Percentiles rank a stretch among this genome's conserved stretches.
Conservation (phyloP, 441 rosid species). For the Erodium trifolium region DNA sequence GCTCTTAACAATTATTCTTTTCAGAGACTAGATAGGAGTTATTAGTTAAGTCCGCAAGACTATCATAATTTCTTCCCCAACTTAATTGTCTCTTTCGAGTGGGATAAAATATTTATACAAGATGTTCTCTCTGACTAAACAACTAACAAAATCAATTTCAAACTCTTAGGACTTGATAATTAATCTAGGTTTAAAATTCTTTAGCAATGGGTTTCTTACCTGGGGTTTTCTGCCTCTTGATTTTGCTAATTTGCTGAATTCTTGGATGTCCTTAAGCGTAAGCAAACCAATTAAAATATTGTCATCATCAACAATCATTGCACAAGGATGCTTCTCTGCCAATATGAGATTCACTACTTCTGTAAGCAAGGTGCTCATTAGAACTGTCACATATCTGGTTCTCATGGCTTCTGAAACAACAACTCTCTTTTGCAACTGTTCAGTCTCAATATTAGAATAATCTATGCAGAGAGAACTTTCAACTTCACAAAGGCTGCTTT, state of each 20-base stretch:
- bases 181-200: neutral
- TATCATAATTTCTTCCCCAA: neutral
- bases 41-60: neutral
- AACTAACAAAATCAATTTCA: neutral
- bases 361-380: constrained; percentile 51
- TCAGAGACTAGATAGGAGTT: neutral
- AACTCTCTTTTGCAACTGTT: constrained; percentile 36
- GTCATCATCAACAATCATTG: constrained; percentile 58
- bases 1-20: neutral
- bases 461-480: constrained; percentile 85
- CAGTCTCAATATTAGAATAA: constrained; percentile 33
- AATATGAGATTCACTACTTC: constrained; percentile 82
- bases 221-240: constrained; percentile 32
- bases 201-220: constrained; percentile 29
- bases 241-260: constrained; percentile 40
- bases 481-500: constrained; percentile 62
- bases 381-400: constrained; percentile 63
- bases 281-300: constrained; percentile 55
- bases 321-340: constrained; percentile 79
- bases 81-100: neutral
- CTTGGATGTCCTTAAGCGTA: constrained; percentile 62
- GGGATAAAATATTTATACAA: neutral
- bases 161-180: neutral
- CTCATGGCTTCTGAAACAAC: constrained; percentile 88
- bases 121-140: neutral